Conservation (phyloP, 257 asterid genomes). For the Solanum pennellii region DNA sequence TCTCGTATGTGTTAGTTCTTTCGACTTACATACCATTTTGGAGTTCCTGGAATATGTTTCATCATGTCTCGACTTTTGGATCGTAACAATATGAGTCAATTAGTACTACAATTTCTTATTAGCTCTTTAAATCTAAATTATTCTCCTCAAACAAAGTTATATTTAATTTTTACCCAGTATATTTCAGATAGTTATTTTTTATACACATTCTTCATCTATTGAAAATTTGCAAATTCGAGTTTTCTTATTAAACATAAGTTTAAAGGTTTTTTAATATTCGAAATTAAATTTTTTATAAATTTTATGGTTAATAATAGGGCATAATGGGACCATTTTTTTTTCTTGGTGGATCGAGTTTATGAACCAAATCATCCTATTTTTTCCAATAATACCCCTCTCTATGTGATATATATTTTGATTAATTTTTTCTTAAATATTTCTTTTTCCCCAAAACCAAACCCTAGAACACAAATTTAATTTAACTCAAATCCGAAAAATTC, state of each 20-base stretch:
- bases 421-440: neutral
- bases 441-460: constrained; percentile 9
- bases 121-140: neutral
- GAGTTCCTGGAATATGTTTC: neutral
- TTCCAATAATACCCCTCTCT: constrained; percentile 1
- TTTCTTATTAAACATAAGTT: neutral
- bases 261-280: neutral
- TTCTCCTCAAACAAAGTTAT: neutral
- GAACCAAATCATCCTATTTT: neutral
- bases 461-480: neutral
- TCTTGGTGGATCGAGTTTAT: neutral
- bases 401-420: neutral
- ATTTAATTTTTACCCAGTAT: neutral
- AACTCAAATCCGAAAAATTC: neutral
- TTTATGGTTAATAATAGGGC: neutral
- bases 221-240: neutral
- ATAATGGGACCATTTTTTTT: neutral
- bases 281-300: neutral
- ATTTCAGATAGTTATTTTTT: neutral
- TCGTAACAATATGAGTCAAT: neutral
- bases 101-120: no score
- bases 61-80: neutral
- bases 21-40: no score
- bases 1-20: neutral
- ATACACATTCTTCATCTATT: neutral